Evolutionary conservation across 2,329 filamentous ascomycete species (phyloP), one percentile per base, ranked within the genome.

Genomic region (Penicillium sp.): DNA sequence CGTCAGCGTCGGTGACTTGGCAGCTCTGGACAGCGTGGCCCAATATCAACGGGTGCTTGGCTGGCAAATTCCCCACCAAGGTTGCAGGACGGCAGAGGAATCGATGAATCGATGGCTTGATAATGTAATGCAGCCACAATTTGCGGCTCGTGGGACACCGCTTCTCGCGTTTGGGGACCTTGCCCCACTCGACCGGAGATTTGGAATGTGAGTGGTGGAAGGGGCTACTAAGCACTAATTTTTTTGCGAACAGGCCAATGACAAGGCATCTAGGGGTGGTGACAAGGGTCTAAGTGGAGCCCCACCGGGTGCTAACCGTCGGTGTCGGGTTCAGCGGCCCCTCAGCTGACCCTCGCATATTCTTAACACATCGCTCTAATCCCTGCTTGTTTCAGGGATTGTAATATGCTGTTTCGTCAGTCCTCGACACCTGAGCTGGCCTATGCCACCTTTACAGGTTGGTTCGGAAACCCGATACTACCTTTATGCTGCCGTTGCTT

Each of bases 241-340:
- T 46, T 29, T 27, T 35, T 45, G 35, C 45, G 21, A 55, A 6
- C 27, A 5, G 5, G 1, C 63, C 60, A 63, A 63, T 63, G 43
- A 55, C 7, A 5, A 21, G 4, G 14, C 19, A 10, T 41, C 16
- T 14, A 39, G 22, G 26, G 1, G n/a, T 8, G 21, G 24, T 8
- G 52, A 56, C 53, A 53, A 55, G 47, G 56, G 46, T 59, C 56
- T n/a, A 11, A 27, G 2, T 19, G 43, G 48, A 50, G 11, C 49
- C 49, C n/a, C 41, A n/a, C 49, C 47, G 60, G 63, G 63, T 39
- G 48, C 43, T 59, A 57, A 60, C 62, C 62, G 63, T 65, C 63
- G 63, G 63, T 64, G 60, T 64, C 63, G 52, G 26, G 27, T 48
- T 52, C 46, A 45, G n/a, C 26, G 27, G 16, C 35, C 35, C 39